These are phyloP conservation scores for Ilex paraguariensis DNA, from an alignment of 305 asterid species.

Conservation along the genomic window DNA sequence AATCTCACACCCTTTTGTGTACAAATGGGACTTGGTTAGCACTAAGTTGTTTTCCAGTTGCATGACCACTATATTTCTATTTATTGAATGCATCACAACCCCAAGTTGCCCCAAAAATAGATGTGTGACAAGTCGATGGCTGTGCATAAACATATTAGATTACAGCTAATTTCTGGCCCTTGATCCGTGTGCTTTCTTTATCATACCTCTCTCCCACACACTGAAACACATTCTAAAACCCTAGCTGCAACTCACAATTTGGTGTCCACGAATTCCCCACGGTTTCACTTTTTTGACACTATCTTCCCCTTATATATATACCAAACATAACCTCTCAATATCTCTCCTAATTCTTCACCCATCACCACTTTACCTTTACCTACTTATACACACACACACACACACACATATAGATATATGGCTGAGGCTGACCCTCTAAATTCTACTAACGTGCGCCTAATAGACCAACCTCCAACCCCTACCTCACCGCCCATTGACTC, in stretches of 20 bases:
- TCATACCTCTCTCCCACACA: background rate
- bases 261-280: conserved; percentile 38
- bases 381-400: background rate
- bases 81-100: no score
- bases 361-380: background rate
- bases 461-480: conserved; percentile 12
- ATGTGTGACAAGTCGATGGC: no score
- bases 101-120: no score
- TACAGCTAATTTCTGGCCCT: background rate
- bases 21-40: no score
- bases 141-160: background rate
- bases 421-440: conserved; percentile 30
- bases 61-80: no score
- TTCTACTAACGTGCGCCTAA: conserved; percentile 32
- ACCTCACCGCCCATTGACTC: conserved; percentile 7
- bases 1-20: no score
- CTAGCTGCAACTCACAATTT: conserved; percentile 1
- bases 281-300: conserved; percentile 20
- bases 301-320: conserved; percentile 7
- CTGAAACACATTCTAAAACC: background rate
- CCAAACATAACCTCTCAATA: background rate
- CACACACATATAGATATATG: conserved; percentile 14
- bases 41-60: no score
- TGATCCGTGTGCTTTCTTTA: conserved; percentile 13
- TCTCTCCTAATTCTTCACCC: conserved; percentile 8